Evolutionary conservation across 1,284 basidiomycete genomes (phyloP), one percentile per base, ranked within the genome.

Genomic region (Ganoderma lucidum): DNA sequence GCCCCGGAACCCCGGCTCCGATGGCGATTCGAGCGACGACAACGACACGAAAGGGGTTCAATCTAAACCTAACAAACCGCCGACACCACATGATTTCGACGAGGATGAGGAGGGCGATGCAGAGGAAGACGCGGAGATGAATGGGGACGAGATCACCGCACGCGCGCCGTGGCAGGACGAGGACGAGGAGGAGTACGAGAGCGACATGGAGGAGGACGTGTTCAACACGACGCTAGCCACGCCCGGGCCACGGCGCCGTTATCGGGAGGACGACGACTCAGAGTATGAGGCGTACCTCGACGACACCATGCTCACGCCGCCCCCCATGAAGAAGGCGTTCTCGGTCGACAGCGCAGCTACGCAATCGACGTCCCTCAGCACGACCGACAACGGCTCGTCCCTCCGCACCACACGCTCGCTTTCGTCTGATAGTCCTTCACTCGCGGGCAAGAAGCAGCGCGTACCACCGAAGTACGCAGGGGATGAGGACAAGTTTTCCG

Each of bases 221-320:
- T 90, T 92, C 74, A 84, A 92, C 68, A 80, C 87, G 44, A 93
- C 92, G 0, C 81, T 93, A 69, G 86, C 83, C 67, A 93, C 92
- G 6, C 92, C 92, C 12, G 75, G 82, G 32, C 37, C 14, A 17
- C 68, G 64, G 32, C 68, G 68, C 35, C 19, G 28, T 2, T 35
- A 64, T 32, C 41, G 53, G 39, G 80, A 82, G 62, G 81, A 79
- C 51, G 81, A 79, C 51, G 78, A 82, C 61, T 81, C 84, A 44
- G 82, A 83, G 19, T 84, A 78, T 30, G 81, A 92, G 69, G 88
- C 90, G 9, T 76, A 83, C 60, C 78, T 81, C 70, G 81, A 83
- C 58, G 76, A 70, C 59, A 78, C 80, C 59, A 83, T 73, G 72
- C 64, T 70, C 59, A 73, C 72, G n/a, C 70, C 72, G 30, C 68